A percentile compares a stretch with the other conserved stretches of the same genome.
Conservation (phyloP, 768 basidiomycete species). For the Amanita molliuscula region DNA sequence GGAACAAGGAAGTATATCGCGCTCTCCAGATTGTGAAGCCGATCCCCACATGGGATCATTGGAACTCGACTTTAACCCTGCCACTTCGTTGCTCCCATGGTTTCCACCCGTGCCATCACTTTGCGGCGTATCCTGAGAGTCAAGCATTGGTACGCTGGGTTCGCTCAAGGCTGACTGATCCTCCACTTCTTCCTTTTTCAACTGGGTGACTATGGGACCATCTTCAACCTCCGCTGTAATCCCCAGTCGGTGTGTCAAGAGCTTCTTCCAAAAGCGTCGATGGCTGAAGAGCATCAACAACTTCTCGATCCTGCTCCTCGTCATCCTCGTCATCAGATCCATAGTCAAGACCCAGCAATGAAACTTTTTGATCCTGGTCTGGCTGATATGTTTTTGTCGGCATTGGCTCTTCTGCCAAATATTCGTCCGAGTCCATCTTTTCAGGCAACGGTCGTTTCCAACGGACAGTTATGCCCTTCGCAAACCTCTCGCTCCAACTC, state of each 20-base stretch:
- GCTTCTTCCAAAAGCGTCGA: constrained; percentile 46
- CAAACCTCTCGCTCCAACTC: constrained; percentile 51
- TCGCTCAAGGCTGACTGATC: constrained; percentile 3
- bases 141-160: not conserved
- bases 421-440: constrained; percentile 15
- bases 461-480: constrained; percentile 55
- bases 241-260: constrained; percentile 25
- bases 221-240: constrained; percentile 14
- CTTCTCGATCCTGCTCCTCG: constrained; percentile 42
- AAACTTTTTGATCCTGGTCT: constrained; percentile 14
- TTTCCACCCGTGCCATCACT: not conserved
- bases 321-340: constrained; percentile 63
- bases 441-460: constrained; percentile 44
- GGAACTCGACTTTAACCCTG: constrained; percentile 45
- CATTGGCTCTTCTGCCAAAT: constrained; percentile 14
- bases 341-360: constrained; percentile 38
- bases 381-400: constrained; percentile 15
- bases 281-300: constrained; percentile 54
- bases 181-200: constrained; percentile 9
- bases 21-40: constrained; percentile 30
- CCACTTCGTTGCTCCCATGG: constrained; percentile 9
- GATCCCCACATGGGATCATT: constrained; percentile 43
- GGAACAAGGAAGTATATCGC: constrained; percentile 18
- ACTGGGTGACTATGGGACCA: constrained; percentile 8
- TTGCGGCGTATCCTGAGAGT: constrained; percentile 17